Conservation (phyloP, 73 alveolate species). For the Paramecium octaurelia region DNA sequence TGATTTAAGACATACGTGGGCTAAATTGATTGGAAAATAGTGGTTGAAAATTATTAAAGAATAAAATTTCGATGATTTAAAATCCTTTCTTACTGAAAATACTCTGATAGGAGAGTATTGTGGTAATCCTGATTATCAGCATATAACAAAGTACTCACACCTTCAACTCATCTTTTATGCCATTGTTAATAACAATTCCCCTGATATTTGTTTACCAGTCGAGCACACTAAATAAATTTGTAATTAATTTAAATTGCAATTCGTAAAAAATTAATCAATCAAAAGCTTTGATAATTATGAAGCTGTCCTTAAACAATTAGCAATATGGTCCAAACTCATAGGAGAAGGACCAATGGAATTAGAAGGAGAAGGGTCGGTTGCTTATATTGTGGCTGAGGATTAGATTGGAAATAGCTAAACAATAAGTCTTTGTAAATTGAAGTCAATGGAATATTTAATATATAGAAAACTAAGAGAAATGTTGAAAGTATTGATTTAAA, state of each 20-base stretch:
- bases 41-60: conserved; percentile 81
- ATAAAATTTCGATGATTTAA: conserved; percentile 74
- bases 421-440: conserved; percentile 82
- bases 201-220: conserved; percentile 78
- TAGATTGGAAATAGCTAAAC: conserved; percentile 57
- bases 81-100: conserved; percentile 73
- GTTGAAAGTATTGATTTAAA: conserved; percentile 63
- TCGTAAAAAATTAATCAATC: conserved; percentile 68
- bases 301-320: conserved; percentile 67
- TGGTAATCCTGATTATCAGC: conserved; percentile 90
- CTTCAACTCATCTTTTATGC: conserved; percentile 86
- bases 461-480: conserved; percentile 95
- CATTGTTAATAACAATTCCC: conserved; percentile 83
- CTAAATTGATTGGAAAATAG: conserved; percentile 82
- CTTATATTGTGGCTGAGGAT: conserved; percentile 72
- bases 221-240: conserved; percentile 73
- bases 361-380: conserved; percentile 96
- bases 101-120: conserved; percentile 95
- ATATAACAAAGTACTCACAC: conserved; percentile 81
- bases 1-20: conserved; percentile 82
- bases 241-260: conserved; percentile 74
- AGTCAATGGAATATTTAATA: conserved; percentile 92
- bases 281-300: conserved; percentile 69
- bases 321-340: conserved; percentile 66
- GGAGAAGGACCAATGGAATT: conserved; percentile 79